Base-by-base conservation (phyloP, 2,329 filamentous ascomycete species). In the Epichloe baconii region DNA sequence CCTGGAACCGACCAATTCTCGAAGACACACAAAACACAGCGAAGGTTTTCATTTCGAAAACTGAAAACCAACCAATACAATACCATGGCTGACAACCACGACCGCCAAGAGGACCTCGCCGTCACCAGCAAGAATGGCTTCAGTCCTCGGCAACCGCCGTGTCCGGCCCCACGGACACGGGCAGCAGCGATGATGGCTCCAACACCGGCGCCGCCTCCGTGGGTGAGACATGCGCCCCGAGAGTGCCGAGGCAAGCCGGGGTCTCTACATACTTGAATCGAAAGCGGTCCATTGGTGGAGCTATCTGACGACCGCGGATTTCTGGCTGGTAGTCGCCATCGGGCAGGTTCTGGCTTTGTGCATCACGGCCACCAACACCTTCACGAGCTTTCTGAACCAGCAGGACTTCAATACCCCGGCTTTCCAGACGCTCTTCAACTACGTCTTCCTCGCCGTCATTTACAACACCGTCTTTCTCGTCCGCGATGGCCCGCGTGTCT, bases 361-460 rank as follows among this genome's bases (percentile, higher is more conserved):
- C 72, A 93, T 95, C 69, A 96, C 90, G 1, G 82, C 80, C 34
- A 96, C 90, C 48, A 95, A 94, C 74, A 97, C 93, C 46, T 88
- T 97, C 64, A 87, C 85, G 38, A 80, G 78, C 26, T 79, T 96
- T 51, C 80, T 98, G 34, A 76, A 75, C 52, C 61, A 66, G 10
- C 67, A 70, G 5, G 78, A 82, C 47, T 90, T 85, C 57, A 88
- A 80, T 54, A 94, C 97, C 58, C 93, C 93, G 7, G 88, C 93
- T 51, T 95, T 97, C 73, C 93, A 98, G 71, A 88, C 87, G 34
- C 79, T 97, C 61, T 94, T 96, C 77, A 95, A 93, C 71, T 98
- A 98, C 69, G 77, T 89, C 43, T 71, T 96, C 47, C 78, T 98
- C 56, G 84, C 84, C 54, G 51, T 88, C 53, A 79, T 96, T 64